Conservation (phyloP, 768 basidiomycete species). For the Paxillus rubicundulus region DNA sequence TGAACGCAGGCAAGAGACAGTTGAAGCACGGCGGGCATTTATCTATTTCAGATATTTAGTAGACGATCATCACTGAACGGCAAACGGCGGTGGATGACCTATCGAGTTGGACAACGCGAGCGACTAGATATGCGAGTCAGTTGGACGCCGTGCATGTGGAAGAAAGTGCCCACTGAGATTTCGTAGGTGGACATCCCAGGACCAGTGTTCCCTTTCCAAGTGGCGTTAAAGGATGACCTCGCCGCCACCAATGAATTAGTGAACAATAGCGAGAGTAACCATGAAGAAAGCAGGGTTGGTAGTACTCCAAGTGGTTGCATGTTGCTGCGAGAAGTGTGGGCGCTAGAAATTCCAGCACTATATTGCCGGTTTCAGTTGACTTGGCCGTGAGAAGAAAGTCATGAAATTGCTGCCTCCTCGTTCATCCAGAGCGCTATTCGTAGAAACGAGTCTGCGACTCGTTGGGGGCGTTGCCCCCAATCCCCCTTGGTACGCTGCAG, state of each 20-base stretch:
- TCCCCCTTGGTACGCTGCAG: no score
- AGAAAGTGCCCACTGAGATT: conserved; percentile 21
- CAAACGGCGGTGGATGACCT: conserved; percentile 8
- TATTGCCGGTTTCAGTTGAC: no score
- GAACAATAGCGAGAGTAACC: conserved; percentile 14
- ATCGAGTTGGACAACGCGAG: conserved; percentile 15
- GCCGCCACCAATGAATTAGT: conserved; percentile 1
- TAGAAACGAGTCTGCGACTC: no score
- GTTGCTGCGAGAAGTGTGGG: conserved; percentile 6
- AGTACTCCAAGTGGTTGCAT: conserved; percentile 27
- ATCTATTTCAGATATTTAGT: conserved; percentile 29
- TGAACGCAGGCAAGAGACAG: conserved; percentile 88
- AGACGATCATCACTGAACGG: not conserved
- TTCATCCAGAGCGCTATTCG: no score
- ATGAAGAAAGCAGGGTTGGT: conserved; percentile 8
- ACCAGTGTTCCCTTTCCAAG: conserved; percentile 12
- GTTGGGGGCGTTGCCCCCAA: no score
- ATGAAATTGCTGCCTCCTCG: no score
- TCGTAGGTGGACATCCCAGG: conserved; percentile 23
- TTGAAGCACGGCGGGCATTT: conserved; percentile 93
- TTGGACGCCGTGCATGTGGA: conserved; percentile 1
- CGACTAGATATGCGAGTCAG: conserved; percentile 17
- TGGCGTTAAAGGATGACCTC: conserved; percentile 10
- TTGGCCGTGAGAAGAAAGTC: no score
- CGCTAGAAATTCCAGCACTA: not conserved